phyloP scores from a whole-genome alignment of 2,329 filamentous ascomycete species.

The Peltaster fructicola region DNA sequence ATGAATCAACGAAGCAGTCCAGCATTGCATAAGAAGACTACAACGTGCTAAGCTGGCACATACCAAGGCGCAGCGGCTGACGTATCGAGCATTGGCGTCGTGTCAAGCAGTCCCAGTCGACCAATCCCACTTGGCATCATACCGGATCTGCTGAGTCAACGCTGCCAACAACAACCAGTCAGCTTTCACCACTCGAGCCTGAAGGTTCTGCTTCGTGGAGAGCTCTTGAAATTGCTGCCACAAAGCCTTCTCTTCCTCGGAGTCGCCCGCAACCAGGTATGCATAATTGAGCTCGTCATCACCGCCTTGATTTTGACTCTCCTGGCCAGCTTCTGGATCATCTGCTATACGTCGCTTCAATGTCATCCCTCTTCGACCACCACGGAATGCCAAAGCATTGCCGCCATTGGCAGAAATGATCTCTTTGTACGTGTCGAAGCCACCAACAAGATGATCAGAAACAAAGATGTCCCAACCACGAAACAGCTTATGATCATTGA shows the following conservation, averaged over 20 bases:
- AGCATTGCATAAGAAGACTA: too few species aligned
- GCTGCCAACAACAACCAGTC: conserved; percentile 86
- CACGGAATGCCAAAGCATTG: conserved; percentile 55
- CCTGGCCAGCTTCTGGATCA: conserved; percentile 41
- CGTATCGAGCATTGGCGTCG: too few species aligned
- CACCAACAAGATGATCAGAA: conserved; percentile 61
- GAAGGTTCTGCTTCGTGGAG: conserved; percentile 60
- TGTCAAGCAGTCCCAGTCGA: too few species aligned
- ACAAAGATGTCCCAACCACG: conserved; percentile 67
- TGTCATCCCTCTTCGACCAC: conserved; percentile 49
- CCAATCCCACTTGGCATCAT: conserved; percentile 17
- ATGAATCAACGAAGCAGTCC: too few species aligned
- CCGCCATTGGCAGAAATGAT: conserved; percentile 86
- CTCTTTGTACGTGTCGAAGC: conserved; percentile 64
- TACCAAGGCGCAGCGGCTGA: too few species aligned
- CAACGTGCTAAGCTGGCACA: too few species aligned
- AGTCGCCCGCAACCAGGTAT: conserved; percentile 61
- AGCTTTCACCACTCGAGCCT: conserved; percentile 59
- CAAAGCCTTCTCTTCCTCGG: conserved; percentile 48
- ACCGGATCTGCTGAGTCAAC: conserved; percentile 60
- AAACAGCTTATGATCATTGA: conserved; percentile 61
- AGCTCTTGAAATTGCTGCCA: conserved; percentile 70
- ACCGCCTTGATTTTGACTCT: conserved; percentile 31
- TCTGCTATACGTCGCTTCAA: conserved; percentile 32
- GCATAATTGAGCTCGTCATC: conserved; percentile 40